phyloP scores from a whole-genome alignment of 129 eudicot species.

The Flaveria brownii region DNA sequence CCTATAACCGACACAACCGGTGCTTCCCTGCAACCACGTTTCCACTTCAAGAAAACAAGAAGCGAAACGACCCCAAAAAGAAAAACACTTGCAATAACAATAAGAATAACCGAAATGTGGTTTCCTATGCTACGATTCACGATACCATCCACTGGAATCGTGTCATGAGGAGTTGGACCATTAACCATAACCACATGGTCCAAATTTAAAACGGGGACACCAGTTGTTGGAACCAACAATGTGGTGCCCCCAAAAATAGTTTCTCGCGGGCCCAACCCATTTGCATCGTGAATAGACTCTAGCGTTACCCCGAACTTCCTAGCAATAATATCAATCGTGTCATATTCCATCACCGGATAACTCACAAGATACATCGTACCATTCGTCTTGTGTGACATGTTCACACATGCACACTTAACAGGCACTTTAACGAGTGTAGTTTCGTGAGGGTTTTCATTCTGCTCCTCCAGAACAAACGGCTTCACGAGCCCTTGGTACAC shows the following conservation, averaged over 20 bases:
- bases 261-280: constrained; percentile 27
- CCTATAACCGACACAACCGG: constrained; percentile 7
- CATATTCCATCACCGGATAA: constrained; percentile 46
- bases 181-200: not conserved
- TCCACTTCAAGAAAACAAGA: constrained; percentile 24
- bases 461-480: constrained; percentile 32
- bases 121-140: not conserved
- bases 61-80: constrained; percentile 20
- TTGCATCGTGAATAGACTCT: constrained; percentile 30
- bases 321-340: constrained; percentile 33
- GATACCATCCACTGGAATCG: constrained; percentile 25
- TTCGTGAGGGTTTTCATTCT: constrained; percentile 26
- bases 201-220: constrained; percentile 36
- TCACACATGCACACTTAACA: constrained; percentile 48
- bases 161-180: constrained; percentile 25
- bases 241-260: constrained; percentile 45
- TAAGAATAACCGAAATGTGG: constrained; percentile 3
- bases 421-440: constrained; percentile 42
- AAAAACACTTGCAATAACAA: constrained; percentile 3
- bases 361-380: constrained; percentile 41
- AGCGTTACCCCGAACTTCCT: constrained; percentile 37
- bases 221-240: constrained; percentile 40
- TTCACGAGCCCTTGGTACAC: constrained; percentile 50
- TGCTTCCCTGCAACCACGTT: constrained; percentile 1
- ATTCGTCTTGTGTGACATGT: constrained; percentile 21